These are phyloP conservation scores for Fusarium odoratissimum DNA, from an alignment of 2,329 filamentous ascomycete species.

Conservation along the genomic window DNA sequence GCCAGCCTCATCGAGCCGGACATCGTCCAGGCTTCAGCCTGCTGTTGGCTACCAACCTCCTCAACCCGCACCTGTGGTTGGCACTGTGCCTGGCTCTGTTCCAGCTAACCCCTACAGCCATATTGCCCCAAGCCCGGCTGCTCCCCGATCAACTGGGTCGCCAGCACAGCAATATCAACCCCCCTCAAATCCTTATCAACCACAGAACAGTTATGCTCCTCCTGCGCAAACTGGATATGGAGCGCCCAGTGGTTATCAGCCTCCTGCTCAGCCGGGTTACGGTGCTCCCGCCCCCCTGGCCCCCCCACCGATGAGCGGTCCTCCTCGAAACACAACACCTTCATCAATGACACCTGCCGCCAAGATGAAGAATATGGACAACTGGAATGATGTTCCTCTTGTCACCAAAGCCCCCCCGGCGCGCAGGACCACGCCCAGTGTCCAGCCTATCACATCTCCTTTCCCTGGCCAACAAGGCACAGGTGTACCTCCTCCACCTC, in stretches of 20 bases:
- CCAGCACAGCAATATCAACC: constrained; percentile 52
- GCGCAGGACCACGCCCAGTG: constrained; percentile 78
- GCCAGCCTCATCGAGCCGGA: constrained; percentile 48
- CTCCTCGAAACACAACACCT: constrained; percentile 71
- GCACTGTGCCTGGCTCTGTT: constrained; percentile 24
- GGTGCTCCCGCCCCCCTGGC: constrained; percentile 48
- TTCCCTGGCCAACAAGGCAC: constrained; percentile 74
- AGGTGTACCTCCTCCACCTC: constrained; percentile 67
- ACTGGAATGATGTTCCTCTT: constrained; percentile 96
- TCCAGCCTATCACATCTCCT: constrained; percentile 77
- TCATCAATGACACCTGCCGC: constrained; percentile 74
- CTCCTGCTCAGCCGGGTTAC: constrained; percentile 58
- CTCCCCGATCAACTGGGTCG: constrained; percentile 37
- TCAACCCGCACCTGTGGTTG: constrained; percentile 50
- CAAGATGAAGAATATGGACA: constrained; percentile 76
- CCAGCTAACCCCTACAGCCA: constrained; percentile 55
- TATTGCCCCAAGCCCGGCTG: constrained; percentile 50
- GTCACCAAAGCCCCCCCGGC: constrained; percentile 77
- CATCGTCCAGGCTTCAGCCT: constrained; percentile 56
- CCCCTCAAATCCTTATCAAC: constrained; percentile 53
- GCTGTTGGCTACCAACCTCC: constrained; percentile 61
- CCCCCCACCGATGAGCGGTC: constrained; percentile 52
- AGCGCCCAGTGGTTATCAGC: constrained; percentile 61
- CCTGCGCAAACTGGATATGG: constrained; percentile 53
- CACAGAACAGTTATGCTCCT: constrained; percentile 40